A percentile compares a stretch with the other conserved stretches of the same genome.
phyloP scores from a whole-genome alignment of 2,329 filamentous ascomycete genomes.

The Colletotrichum phormii region DNA sequence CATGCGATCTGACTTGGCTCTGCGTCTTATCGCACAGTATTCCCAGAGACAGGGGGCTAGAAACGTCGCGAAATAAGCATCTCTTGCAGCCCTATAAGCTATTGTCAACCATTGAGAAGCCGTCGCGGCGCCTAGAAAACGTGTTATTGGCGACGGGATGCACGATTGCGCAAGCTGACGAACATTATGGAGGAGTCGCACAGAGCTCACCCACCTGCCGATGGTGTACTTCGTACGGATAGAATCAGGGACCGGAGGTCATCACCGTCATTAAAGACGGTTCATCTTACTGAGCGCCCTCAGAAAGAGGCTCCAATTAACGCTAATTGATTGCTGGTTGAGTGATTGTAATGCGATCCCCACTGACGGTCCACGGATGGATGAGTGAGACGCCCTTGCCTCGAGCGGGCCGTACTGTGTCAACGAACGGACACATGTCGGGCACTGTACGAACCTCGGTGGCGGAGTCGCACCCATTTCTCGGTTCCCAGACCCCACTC shows the following conservation, averaged over 20 bases:
- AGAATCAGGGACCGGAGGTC: background rate
- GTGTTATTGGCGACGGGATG: background rate
- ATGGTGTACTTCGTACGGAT: too few species aligned
- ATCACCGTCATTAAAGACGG: background rate
- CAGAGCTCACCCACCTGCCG: background rate
- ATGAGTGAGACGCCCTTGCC: background rate
- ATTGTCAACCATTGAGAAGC: background rate
- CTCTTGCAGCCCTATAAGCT: constrained; percentile 8
- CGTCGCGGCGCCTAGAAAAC: background rate
- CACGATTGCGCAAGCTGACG: background rate
- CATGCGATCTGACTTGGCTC: constrained; percentile 8
- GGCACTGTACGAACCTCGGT: background rate
- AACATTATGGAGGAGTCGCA: background rate
- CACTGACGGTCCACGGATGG: background rate
- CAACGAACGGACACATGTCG: too few species aligned
- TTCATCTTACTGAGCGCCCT: background rate
- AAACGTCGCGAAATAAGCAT: constrained; percentile 15
- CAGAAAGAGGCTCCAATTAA: background rate
- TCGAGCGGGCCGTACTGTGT: constrained; percentile 1
- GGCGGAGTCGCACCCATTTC: background rate
- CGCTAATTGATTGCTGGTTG: constrained; percentile 20
- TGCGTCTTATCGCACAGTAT: background rate
- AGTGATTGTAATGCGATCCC: background rate
- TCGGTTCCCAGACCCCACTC: background rate
- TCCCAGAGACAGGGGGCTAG: background rate